Conservation (phyloP, 2,329 filamentous ascomycete species). For the Dactylonectria estremocensis region DNA sequence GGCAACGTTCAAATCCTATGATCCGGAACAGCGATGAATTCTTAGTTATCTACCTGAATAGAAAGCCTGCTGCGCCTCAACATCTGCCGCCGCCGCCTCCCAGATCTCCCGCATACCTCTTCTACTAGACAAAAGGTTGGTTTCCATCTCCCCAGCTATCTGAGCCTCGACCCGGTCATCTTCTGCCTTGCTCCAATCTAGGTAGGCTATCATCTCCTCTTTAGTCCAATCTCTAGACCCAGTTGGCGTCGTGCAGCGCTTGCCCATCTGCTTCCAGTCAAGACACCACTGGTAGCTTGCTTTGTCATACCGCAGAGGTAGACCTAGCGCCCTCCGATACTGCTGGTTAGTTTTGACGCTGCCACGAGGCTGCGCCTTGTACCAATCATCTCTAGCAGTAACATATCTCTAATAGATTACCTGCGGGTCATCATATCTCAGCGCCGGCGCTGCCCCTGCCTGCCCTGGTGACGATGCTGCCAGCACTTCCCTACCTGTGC, state of each 20-base stretch:
- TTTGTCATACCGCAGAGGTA: constrained; percentile 17
- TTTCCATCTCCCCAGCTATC: too few relatives aligned
- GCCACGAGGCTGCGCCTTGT: constrained; percentile 4
- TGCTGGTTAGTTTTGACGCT: constrained; percentile 16
- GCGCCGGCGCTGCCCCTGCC: not conserved
- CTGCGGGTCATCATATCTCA: constrained; percentile 10
- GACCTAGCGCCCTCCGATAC: constrained; percentile 9
- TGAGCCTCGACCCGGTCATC: too few relatives aligned
- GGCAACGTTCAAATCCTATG: too few relatives aligned
- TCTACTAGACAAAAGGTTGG: constrained; percentile 1
- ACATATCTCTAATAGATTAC: constrained; percentile 27
- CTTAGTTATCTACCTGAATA: too few relatives aligned
- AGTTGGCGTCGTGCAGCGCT: not conserved
- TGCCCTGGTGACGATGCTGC: too few relatives aligned
- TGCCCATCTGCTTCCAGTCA: constrained; percentile 20
- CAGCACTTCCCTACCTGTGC: not conserved
- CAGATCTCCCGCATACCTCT: too few relatives aligned
- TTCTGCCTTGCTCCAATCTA: too few relatives aligned
- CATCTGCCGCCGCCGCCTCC: too few relatives aligned
- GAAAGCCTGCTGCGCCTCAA: too few relatives aligned
- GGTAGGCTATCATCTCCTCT: too few relatives aligned
- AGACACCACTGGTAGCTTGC: constrained; percentile 10
- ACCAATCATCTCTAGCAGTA: constrained; percentile 10
- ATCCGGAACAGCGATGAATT: too few relatives aligned
- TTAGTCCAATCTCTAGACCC: not conserved